Base-by-base conservation (phyloP, 192 early-diverging fungal species). In the Entomortierella chlamydospora region DNA sequence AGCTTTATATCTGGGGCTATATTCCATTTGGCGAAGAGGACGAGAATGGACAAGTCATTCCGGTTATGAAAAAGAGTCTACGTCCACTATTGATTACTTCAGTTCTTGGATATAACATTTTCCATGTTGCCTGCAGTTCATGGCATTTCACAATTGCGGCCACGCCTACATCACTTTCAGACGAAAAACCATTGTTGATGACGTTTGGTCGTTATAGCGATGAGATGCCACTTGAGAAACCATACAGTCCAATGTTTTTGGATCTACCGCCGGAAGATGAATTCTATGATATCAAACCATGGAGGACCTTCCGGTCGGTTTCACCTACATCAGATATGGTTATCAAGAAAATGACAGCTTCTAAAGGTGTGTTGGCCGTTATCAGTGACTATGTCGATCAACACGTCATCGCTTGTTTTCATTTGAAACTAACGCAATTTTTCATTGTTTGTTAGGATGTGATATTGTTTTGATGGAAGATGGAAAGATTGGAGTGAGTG, bases 381-480 rank as follows among this genome's bases (percentile, higher is more conserved):
- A 45, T 9, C 15, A 11, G 4, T n/a, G n/a, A n/a, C n/a, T n/a
- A n/a, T n/a, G n/a, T 28, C 23, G 58, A 15, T 22, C 22, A 15
- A 23, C 11, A 45, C 18, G 1, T 31, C 39, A 20, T 52, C 23
- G 4, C 6, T 18, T 17, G 5, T 10, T 28, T 7, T 26, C 58
- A 25, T 60, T 17, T 22, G 22, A 7, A 26, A 1, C 45, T 29
- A 6, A 50, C 28, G 12, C 31, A 30, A 34, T 37, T 29, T 29
- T 10, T 26, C 52, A 54, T 17, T 34, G 61, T 33, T 63, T 51
- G 1, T 11, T 61, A 74, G 76, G 76, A 29, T 79, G 76, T 30
- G 76, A 79, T 51, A 70, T 79, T 57, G 68, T 79, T 1, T 53
- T 79, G 31, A 79, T 79, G 76, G 76, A 79, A 22, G 70, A 70